Conservation (phyloP, 2,329 filamentous ascomycete genomes). For the Aureobasidium sp. region DNA sequence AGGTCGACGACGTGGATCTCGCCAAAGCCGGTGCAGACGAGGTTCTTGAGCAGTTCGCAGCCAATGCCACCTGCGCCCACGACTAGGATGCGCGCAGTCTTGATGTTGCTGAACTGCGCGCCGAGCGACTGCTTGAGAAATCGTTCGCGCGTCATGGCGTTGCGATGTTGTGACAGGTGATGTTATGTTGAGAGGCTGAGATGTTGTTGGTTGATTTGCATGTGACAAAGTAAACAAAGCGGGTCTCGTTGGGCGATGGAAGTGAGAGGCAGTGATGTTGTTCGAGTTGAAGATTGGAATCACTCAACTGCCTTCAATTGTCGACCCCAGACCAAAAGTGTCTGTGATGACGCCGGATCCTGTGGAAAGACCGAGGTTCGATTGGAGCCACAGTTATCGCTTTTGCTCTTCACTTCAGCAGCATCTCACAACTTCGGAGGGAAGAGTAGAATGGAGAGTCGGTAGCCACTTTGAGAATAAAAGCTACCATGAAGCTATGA, state of each 20-base stretch:
- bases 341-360: conserved; percentile 1
- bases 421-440: not conserved
- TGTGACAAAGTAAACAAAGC: not conserved
- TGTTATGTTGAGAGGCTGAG: not conserved
- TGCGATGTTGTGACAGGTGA: not conserved
- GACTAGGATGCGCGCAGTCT: conserved; percentile 79
- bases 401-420: not conserved
- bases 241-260: not conserved
- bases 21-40: conserved; percentile 84
- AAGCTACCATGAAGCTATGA: too few species aligned
- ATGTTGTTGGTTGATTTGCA: not conserved
- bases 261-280: conserved; percentile 3
- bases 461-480: too few species aligned
- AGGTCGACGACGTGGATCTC: conserved; percentile 94
- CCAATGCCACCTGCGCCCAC: conserved; percentile 96
- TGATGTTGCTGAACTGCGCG: conserved; percentile 56
- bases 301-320: not conserved
- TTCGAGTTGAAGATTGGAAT: not conserved
- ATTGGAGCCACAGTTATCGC: not conserved
- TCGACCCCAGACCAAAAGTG: not conserved
- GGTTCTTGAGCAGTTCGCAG: conserved; percentile 94
- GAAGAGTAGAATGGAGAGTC: not conserved
- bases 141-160: conserved; percentile 42
- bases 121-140: conserved; percentile 59
- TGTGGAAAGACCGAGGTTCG: not conserved